A percentile compares a stretch with the other conserved stretches of the same genome.
phyloP scores from a whole-genome alignment of 306 rosid species.

The Acacia melanoxylon region DNA sequence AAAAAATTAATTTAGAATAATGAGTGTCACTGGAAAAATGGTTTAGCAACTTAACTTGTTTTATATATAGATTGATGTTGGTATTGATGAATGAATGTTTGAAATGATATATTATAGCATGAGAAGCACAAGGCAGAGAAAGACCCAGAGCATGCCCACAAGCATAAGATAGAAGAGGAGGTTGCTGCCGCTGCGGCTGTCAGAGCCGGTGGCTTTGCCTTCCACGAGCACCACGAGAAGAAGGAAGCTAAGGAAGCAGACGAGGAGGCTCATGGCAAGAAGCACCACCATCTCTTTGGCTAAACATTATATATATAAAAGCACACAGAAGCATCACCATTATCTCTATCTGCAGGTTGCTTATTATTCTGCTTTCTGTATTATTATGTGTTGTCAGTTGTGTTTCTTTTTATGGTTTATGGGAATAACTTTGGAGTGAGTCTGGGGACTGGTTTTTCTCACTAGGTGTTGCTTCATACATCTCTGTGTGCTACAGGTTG shows the following conservation, averaged over 20 bases:
- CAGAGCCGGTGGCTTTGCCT: constrained; percentile 70
- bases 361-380: not conserved
- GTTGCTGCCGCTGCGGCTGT: constrained; percentile 59
- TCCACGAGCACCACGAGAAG: constrained; percentile 78
- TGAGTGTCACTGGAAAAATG: no score
- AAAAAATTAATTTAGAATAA: no score
- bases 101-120: constrained; percentile 31
- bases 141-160: constrained; percentile 67
- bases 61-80: not conserved
- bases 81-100: not conserved
- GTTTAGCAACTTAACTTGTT: no score
- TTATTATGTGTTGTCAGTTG: constrained; percentile 1
- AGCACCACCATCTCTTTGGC: constrained; percentile 63
- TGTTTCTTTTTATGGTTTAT: not conserved
- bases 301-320: not conserved
- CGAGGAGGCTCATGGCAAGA: constrained; percentile 66
- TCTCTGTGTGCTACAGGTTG: not conserved
- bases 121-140: constrained; percentile 66
- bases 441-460: not conserved
- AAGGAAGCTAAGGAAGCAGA: constrained; percentile 58
- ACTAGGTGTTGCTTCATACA: not conserved
- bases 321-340: constrained; percentile 2
- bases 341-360: not conserved
- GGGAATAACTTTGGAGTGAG: not conserved
- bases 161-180: constrained; percentile 83